Conservation (phyloP, 306 rosid species). For the Dryas alaskensis region DNA sequence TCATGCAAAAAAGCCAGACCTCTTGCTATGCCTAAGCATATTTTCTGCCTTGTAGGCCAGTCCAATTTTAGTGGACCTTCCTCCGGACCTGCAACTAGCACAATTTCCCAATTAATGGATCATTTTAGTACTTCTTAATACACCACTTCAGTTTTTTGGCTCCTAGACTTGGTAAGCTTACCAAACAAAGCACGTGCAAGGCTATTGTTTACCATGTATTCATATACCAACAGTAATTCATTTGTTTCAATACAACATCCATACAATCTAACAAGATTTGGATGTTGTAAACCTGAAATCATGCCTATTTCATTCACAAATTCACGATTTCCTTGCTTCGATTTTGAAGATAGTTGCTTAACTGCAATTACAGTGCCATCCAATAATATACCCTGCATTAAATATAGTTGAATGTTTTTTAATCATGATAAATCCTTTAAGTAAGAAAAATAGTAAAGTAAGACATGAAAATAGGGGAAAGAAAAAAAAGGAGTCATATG, state of each 20-base stretch:
- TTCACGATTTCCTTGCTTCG: conserved; percentile 57
- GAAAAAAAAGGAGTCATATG: neutral
- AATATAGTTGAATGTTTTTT: neutral
- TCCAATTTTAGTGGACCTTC: conserved; percentile 33
- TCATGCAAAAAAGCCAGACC: conserved; percentile 59
- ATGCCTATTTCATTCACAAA: conserved; percentile 62
- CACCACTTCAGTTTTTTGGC: neutral
- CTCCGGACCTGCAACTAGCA: neutral
- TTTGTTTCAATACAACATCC: conserved; percentile 58
- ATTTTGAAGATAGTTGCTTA: conserved; percentile 59
- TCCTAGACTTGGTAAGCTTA: conserved; percentile 27
- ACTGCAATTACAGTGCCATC: conserved; percentile 58
- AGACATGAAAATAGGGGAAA: neutral
- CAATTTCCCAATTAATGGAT: neutral
- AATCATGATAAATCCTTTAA: neutral
- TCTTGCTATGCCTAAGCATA: conserved; percentile 57
- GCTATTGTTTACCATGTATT: conserved; percentile 60
- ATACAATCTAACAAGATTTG: conserved; percentile 58
- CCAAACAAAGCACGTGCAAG: conserved; percentile 52
- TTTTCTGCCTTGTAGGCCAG: conserved; percentile 57
- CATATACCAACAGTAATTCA: conserved; percentile 54
- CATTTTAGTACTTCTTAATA: neutral
- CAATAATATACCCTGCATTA: conserved; percentile 43
- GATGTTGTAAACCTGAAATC: conserved; percentile 61
- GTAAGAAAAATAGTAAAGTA: too few species aligned